Conservation (phyloP, 129 eudicot genomes). For the Solidago caesia region DNA sequence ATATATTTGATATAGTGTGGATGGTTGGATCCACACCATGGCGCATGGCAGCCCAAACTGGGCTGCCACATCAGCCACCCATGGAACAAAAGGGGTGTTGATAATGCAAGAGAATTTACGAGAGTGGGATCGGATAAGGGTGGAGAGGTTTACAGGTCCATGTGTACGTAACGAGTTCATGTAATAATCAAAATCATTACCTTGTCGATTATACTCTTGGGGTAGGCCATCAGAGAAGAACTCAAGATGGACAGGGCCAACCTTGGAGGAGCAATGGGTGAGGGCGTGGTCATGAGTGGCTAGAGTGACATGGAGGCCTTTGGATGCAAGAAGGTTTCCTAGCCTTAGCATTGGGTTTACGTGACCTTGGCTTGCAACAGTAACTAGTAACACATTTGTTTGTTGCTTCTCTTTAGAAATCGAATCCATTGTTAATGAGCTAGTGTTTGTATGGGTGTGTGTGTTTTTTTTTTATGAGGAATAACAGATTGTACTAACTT, state of each 20-base stretch:
- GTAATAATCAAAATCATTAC: conserved; percentile 19
- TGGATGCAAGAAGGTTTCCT: conserved; percentile 25
- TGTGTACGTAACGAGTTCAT: conserved; percentile 27
- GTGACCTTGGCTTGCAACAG: conserved; percentile 33
- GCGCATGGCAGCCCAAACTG: conserved; percentile 39
- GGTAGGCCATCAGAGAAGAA: conserved; percentile 54
- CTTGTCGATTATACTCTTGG: conserved; percentile 31
- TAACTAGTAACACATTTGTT: conserved; percentile 26
- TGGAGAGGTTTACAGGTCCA: conserved; percentile 35
- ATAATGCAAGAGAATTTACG: conserved; percentile 44
- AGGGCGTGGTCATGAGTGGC: conserved; percentile 32
- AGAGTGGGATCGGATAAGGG: conserved; percentile 27
- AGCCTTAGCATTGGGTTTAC: conserved; percentile 34
- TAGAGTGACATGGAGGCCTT: conserved; percentile 34
- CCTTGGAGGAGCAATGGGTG: conserved; percentile 6
- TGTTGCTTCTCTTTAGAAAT: conserved; percentile 13
- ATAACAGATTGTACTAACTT: no score
- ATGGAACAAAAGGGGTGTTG: conserved; percentile 48
- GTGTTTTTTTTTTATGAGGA: not conserved
- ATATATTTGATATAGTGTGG: conserved; percentile 43
- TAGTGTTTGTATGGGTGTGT: not conserved
- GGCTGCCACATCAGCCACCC: conserved; percentile 53
- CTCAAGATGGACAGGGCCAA: conserved; percentile 36
- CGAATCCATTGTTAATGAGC: conserved; percentile 14
- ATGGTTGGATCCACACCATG: conserved; percentile 58